Evolutionary conservation across 2,329 filamentous ascomycete species (phyloP).

Genomic region (Xylariaceae sp.): DNA sequence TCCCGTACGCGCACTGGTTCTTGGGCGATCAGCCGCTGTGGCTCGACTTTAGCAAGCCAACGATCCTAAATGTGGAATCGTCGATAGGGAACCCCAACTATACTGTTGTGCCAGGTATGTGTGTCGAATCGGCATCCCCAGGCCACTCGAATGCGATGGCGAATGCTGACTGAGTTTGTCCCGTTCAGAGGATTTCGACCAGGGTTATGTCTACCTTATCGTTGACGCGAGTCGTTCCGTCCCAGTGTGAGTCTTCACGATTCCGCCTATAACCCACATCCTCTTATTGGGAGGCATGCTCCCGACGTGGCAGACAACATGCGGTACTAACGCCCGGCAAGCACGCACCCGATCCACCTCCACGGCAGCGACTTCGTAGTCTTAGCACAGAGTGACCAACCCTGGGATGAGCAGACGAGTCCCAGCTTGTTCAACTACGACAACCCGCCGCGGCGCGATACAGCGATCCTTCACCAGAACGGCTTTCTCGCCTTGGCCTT

Average conservation of each 20-base stretch:
- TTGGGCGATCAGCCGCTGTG: slow-evolving; percentile 21
- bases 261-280: slow-evolving; percentile 15
- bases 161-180: background rate
- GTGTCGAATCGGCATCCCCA: no score
- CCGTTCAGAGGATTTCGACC: slow-evolving; percentile 14
- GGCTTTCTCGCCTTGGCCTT: slow-evolving; percentile 49
- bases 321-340: slow-evolving; percentile 14
- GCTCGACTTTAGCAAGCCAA: slow-evolving; percentile 23
- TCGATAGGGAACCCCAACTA: slow-evolving; percentile 21
- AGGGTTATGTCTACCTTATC: slow-evolving; percentile 23
- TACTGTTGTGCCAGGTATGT: slow-evolving; percentile 18
- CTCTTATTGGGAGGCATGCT: slow-evolving; percentile 17
- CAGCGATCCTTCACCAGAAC: slow-evolving; percentile 38
- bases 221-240: slow-evolving; percentile 11
- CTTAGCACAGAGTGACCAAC: slow-evolving; percentile 31
- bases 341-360: slow-evolving; percentile 45
- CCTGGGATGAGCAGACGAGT: slow-evolving; percentile 9
- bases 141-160: no score
- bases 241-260: slow-evolving; percentile 19
- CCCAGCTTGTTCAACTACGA: slow-evolving; percentile 11
- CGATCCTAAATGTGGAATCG: slow-evolving; percentile 20
- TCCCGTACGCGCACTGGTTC: slow-evolving; percentile 27
- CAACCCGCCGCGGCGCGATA: slow-evolving; percentile 40
- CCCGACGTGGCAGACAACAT: background rate
- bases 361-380: slow-evolving; percentile 50